phyloP scores from a whole-genome alignment of 352 stramenopile genomes.

The Globisporangium canariense region DNA sequence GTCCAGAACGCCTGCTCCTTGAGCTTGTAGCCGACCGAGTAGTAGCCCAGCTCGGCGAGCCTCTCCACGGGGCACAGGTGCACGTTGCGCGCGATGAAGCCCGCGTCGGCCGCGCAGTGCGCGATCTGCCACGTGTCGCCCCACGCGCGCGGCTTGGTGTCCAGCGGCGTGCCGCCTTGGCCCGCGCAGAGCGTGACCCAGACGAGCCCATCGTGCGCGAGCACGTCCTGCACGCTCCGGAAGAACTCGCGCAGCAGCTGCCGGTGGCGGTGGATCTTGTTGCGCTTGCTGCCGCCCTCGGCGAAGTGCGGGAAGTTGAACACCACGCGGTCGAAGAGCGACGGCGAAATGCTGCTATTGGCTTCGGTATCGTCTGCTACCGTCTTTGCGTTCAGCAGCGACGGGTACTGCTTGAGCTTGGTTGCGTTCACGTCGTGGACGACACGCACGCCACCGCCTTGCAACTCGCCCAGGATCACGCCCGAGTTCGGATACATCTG shows the following conservation, averaged over 20 bases:
- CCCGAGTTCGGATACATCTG: conserved; percentile 69
- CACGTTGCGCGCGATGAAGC: conserved; percentile 55
- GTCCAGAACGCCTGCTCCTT: conserved; percentile 75
- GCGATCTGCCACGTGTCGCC: conserved; percentile 84
- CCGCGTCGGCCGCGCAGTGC: conserved; percentile 50
- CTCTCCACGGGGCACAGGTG: conserved; percentile 61
- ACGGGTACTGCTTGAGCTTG: conserved; percentile 42
- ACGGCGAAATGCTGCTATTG: neutral
- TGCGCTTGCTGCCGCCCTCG: conserved; percentile 67
- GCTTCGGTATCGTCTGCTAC: neutral
- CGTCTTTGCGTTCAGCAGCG: neutral
- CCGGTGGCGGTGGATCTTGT: conserved; percentile 83
- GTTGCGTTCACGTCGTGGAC: conserved; percentile 75
- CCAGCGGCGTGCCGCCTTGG: conserved; percentile 72
- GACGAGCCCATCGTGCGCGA: conserved; percentile 53
- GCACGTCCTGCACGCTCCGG: conserved; percentile 47
- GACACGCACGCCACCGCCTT: conserved; percentile 40
- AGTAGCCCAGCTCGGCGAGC: conserved; percentile 65
- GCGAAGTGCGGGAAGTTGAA: conserved; percentile 88
- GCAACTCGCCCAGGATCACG: conserved; percentile 55
- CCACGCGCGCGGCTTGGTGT: conserved; percentile 50
- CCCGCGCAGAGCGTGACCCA: conserved; percentile 82
- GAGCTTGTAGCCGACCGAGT: conserved; percentile 77
- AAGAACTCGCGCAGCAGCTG: conserved; percentile 81
- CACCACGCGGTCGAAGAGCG: conserved; percentile 65